Base-by-base conservation (phyloP, 1,284 basidiomycete species). In the Moesziomyces parantarcticus region DNA sequence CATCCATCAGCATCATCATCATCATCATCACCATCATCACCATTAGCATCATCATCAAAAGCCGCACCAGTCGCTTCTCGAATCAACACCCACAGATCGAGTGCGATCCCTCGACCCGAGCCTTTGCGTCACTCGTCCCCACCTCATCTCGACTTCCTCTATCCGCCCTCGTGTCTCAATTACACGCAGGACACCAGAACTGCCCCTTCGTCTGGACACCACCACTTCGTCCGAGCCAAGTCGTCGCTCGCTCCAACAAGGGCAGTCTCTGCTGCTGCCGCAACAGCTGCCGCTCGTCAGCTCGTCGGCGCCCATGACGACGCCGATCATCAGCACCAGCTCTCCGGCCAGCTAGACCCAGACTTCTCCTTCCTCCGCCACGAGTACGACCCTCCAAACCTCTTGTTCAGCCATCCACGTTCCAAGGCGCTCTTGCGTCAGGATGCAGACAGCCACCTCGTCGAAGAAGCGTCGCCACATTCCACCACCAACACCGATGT, bases 161-260 rank as follows among this genome's bases (percentile, higher is more conserved):
- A 71, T 23, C 68, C 68, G 6, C 61, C 67, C 18, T 70, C 67
- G 5, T 70, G 67, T 32, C 44, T 69, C 41, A 42, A 52, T n/a
- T 34, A 40, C 7, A 36, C 55, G 1, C 48, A 23, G 5, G 13
- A 16, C 29, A 26, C 21, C 29, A n/a, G 23, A 8, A 26, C 14
- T 10, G 26, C 29, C 16, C 8, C 14, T 43, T 16, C 23, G 34
- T 39, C 29, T 2, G 41, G 21, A 9, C 42, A 34, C n/a, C 29
- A 8, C n/a, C 29, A n/a, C 9, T 18, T 43, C 6, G 20, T 32
- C 22, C 50, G 66, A 29, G 16, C 36, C 39, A 69, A 67, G 34
- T 67, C 65, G 2, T 67, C 65, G n/a, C 44, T 67, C 14, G 54
- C 58, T 25, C 65, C 65, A 3, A 67, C 65, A 16, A 50, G 29